Base-by-base conservation (phyloP, 495 filamentous ascomycete species). In the Lichina pygmaea region DNA sequence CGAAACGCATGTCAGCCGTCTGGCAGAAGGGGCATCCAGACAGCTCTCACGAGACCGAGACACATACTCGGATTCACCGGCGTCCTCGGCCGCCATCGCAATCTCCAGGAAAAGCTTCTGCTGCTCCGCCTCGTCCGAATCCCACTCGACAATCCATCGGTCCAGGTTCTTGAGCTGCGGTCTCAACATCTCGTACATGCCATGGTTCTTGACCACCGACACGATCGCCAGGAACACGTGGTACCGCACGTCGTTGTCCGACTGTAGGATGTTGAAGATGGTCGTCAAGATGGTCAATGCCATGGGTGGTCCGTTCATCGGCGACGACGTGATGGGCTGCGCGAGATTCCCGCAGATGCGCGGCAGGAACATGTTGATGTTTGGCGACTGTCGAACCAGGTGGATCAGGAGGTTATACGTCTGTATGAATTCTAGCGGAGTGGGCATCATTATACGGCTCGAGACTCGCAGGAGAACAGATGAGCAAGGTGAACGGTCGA, bases 371-470 rank as follows among this genome's bases (percentile, higher is more conserved):
- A 75, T 81, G 58, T 82, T 72, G 48, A 78, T 67, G 51, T 85
- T 77, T 50, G 77, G 71, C 37, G 81, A 77, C 61, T 91, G 83
- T 51, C 79, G 70, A 54, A 91, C 67, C 30, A 99, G 75, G 65
- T 95, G 84, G 50, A 94, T 69, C 51, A 99, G 76, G 50, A 94
- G 78, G 64, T 95, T 94, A 66, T 93, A 93, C 34, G 89, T 80
- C 34, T 85, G 73, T 45, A 78, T 81, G 58, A 95, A 86, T 61
- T 95, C 86, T 78, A 51, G 24, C 24, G 24, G 24, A 24, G 24
- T 24, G 24, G 24, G 24, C 24, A 24, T 24, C 4, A 24, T 24
- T 24, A 24, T 24, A 24, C 24, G 24, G 24, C 24, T 24, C 24
- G 24, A 24, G 24, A 24, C 24, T 24, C 24, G 24, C 24, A 24